Evolutionary conservation across 176 grass and related monocot species (phyloP).

Genomic region (Oryza glumipatula): DNA sequence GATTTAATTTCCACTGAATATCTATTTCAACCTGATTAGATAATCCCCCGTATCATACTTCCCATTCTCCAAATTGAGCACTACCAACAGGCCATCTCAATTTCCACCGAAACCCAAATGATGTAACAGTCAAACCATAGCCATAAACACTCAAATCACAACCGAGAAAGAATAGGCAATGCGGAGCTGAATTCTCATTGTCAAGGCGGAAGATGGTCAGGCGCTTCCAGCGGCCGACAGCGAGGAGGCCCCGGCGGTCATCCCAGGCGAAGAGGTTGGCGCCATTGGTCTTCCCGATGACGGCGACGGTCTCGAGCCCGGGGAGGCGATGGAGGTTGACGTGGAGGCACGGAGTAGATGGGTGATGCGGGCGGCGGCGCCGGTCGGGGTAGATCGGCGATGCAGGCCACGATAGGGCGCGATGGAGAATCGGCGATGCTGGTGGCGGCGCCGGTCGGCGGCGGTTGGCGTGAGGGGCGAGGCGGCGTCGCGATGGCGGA

Average conservation of each 20-base stretch:
- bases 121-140: conserved; percentile 18
- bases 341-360: neutral
- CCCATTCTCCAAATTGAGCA: conserved; percentile 3
- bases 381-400: too few relatives aligned
- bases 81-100: neutral
- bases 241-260: conserved; percentile 73
- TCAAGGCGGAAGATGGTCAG: conserved; percentile 89
- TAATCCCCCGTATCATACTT: neutral
- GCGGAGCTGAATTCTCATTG: conserved; percentile 43
- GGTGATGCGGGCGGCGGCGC: too few relatives aligned
- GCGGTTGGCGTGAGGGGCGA: too few relatives aligned
- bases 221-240: conserved; percentile 78
- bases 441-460: too few relatives aligned
- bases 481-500: too few relatives aligned
- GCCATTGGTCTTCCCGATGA: conserved; percentile 88
- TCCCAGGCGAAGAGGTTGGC: conserved; percentile 88
- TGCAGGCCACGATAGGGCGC: too few relatives aligned
- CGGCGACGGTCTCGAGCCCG: conserved; percentile 78
- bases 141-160: neutral
- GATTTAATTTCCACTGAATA: neutral
- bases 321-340: conserved; percentile 87
- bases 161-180: conserved; percentile 12
- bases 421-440: too few relatives aligned
- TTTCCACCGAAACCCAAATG: conserved; percentile 3
- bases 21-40: neutral